Conservation (phyloP, 2,329 filamentous ascomycete genomes). For the Metarhizium anisopliae region DNA sequence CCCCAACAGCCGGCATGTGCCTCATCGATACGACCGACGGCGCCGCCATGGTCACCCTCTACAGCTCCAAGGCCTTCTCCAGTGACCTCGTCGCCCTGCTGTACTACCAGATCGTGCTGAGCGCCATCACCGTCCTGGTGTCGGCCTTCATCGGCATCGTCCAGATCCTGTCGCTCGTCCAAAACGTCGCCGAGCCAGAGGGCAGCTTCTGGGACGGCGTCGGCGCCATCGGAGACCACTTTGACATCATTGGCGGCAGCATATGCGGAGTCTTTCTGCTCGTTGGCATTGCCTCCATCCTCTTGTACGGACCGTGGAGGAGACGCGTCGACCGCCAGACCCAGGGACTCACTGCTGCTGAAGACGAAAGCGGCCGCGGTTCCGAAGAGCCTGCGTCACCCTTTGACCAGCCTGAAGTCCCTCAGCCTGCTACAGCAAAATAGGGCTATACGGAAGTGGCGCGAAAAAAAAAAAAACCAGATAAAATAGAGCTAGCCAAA, state of each 20-base stretch:
- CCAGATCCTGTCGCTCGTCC: constrained; percentile 70
- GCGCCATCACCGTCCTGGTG: constrained; percentile 72
- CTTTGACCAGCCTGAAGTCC: not conserved
- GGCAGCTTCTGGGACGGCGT: constrained; percentile 91
- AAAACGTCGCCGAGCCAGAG: constrained; percentile 63
- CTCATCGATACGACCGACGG: constrained; percentile 87
- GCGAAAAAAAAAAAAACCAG: no score
- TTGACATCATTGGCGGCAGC: constrained; percentile 74
- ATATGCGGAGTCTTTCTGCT: constrained; percentile 82
- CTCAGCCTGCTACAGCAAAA: not conserved
- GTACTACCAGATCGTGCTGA: constrained; percentile 88
- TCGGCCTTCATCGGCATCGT: constrained; percentile 79
- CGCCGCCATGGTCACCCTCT: constrained; percentile 89
- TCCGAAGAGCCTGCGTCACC: not conserved
- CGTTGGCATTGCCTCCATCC: constrained; percentile 62
- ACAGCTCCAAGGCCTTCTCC: constrained; percentile 71
- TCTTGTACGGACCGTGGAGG: constrained; percentile 76
- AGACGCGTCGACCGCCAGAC: constrained; percentile 27
- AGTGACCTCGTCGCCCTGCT: constrained; percentile 80
- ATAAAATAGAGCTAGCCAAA: not conserved
- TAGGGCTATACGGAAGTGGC: not conserved
- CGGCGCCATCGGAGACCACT: constrained; percentile 64
- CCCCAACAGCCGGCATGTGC: constrained; percentile 71
- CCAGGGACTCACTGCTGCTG: constrained; percentile 7
- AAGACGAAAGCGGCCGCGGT: not conserved